Evolutionary conservation across 108 stramenopile species (phyloP), one percentile per base, ranked within the genome.

Genomic region (Cyclotella kingstonii): DNA sequence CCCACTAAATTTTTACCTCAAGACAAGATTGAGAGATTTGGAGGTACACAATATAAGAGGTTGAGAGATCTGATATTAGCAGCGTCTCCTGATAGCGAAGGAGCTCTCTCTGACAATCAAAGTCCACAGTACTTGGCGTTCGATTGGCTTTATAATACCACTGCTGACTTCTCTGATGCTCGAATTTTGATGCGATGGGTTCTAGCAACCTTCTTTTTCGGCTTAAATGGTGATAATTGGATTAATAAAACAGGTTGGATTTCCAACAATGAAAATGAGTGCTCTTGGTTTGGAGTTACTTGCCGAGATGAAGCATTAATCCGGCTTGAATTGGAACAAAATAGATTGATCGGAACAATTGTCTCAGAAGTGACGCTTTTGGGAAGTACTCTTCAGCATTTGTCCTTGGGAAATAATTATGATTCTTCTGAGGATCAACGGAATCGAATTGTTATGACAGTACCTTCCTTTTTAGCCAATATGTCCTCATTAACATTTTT

Each of bases 251-350:
- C 31, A 18, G 84, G 84, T 39, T 85, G 84, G 84, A 48, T 54
- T n/a, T 39, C 47, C 34, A 47, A 57, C 18, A 51, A 28, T 6
- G 56, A 66, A 22, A 66, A 72, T 46, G 83, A 81, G 43, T 84
- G 78, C 42, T 52, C 68, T 3, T 84, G 83, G 83, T 66, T 58
- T 63, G 83, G 83, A 18, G 61, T 84, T 5, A 25, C 58, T 3
- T 72, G 70, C 25, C 11, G 56, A 11, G 30, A 63, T 57, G 61
- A 55, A 35, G 54, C 31, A 10, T 54, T 72, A 11, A 50, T 40
- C 22, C 54, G 57, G 28, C 15, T 72, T 30, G 54, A 55, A 31
- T 50, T 72, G 40, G 55, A 43, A 26, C 53, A 63, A 42, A 72
- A 72, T 54, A 54, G 55, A 41, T 62, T 72, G 62, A 17, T 49